These are phyloP conservation scores for Anastatica hierochuntica DNA, from an alignment of 345 rosid species.

Conservation along the genomic window DNA sequence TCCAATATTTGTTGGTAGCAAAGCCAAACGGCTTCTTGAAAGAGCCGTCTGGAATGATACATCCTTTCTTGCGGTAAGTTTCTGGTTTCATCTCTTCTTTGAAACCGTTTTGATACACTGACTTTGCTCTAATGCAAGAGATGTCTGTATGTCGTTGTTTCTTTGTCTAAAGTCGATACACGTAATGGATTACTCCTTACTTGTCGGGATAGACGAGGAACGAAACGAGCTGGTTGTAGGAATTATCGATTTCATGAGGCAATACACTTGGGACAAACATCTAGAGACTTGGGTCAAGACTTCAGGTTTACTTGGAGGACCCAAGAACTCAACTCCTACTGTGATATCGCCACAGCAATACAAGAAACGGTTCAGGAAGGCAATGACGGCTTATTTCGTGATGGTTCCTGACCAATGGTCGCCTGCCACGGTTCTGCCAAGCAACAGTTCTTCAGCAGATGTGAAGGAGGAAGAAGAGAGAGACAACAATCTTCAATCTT, in stretches of 20 bases:
- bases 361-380: constrained; percentile 91
- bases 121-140: constrained; percentile 11
- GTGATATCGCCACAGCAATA: constrained; percentile 88
- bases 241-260: constrained; percentile 93
- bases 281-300: constrained; percentile 91
- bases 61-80: constrained; percentile 86
- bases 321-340: constrained; percentile 61
- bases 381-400: constrained; percentile 82
- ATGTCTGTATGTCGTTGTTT: no score
- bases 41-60: constrained; percentile 99
- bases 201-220: constrained; percentile 83
- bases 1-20: constrained; percentile 90
- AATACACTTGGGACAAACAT: constrained; percentile 98
- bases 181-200: constrained; percentile 92
- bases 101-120: no score
- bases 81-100: background rate
- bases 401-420: constrained; percentile 98
- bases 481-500: constrained; percentile 19
- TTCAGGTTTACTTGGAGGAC: constrained; percentile 71
- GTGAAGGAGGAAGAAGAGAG: constrained; percentile 20
- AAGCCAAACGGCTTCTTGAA: constrained; percentile 78
- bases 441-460: constrained; percentile 17
- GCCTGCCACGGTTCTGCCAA: constrained; percentile 21
- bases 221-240: constrained; percentile 73
- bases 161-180: constrained; percentile 51